A percentile compares a stretch with the other conserved stretches of the same genome.
phyloP scores from a whole-genome alignment of 2,329 filamentous ascomycete genomes.

The Aspergillus melleus region DNA sequence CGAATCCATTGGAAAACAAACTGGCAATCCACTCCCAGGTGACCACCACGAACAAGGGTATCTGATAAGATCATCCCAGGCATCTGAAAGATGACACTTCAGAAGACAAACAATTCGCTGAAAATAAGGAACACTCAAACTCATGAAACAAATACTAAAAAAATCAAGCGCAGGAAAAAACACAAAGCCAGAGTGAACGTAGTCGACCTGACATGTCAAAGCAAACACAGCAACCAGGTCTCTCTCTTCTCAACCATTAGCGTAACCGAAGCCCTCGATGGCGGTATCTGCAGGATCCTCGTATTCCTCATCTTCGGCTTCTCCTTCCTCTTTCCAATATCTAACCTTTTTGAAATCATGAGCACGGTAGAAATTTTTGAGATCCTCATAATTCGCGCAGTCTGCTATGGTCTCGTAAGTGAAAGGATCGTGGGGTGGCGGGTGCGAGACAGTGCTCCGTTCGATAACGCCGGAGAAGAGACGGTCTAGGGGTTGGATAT shows the following conservation, averaged over 20 bases:
- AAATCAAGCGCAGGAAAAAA: too few species aligned
- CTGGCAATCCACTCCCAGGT: background rate
- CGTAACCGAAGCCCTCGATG: background rate
- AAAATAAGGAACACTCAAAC: too few species aligned
- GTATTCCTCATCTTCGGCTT: background rate
- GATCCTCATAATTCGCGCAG: background rate
- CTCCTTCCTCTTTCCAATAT: background rate
- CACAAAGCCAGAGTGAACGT: too few species aligned
- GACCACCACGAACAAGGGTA: background rate
- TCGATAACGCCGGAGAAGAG: constrained; percentile 14
- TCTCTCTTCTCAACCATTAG: too few species aligned
- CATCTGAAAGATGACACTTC: background rate
- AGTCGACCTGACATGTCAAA: too few species aligned
- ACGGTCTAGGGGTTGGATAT: constrained; percentile 11
- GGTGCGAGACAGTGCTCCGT: background rate
- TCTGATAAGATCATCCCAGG: background rate
- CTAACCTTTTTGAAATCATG: background rate
- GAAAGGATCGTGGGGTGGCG: background rate
- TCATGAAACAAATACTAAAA: background rate
- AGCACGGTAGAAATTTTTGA: background rate
- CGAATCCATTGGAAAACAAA: background rate
- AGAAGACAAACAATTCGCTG: background rate
- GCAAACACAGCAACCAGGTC: too few species aligned
- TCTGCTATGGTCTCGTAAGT: background rate
- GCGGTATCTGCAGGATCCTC: background rate